phyloP scores from a whole-genome alignment of 768 basidiomycete genomes.

The Lactarius vividus region DNA sequence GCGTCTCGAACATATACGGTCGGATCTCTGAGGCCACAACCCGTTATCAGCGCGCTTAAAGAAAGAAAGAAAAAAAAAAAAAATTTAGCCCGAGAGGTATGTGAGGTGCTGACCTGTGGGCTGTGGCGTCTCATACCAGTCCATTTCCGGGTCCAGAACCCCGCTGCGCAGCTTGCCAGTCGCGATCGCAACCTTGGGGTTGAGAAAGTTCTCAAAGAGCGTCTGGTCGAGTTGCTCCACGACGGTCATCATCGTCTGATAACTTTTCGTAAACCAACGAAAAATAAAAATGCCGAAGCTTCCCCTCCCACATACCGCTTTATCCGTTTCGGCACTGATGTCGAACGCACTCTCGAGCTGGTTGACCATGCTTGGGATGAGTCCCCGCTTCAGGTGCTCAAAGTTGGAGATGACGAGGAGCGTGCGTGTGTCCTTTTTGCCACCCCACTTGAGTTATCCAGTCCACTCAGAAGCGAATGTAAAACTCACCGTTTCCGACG shows the following conservation, averaged over 20 bases:
- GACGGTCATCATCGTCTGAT: slow-evolving; percentile 73
- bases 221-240: slow-evolving; percentile 83
- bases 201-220: slow-evolving; percentile 85
- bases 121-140: slow-evolving; percentile 93
- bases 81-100: not conserved
- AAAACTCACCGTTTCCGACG: slow-evolving; percentile 56
- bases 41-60: not conserved
- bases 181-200: slow-evolving; percentile 71
- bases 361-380: slow-evolving; percentile 76
- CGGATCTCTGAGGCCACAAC: slow-evolving; percentile 67
- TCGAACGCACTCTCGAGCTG: slow-evolving; percentile 79
- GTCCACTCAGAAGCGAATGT: slow-evolving; percentile 2
- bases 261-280: not conserved
- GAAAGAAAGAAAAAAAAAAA: not conserved
- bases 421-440: slow-evolving; percentile 77
- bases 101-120: slow-evolving; percentile 64
- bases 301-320: slow-evolving; percentile 45
- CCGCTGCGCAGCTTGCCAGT: slow-evolving; percentile 70
- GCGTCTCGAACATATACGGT: slow-evolving; percentile 86
- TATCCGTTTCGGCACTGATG: slow-evolving; percentile 67
- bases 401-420: slow-evolving; percentile 91
- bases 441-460: not conserved
- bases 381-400: slow-evolving; percentile 60
- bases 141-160: slow-evolving; percentile 75
- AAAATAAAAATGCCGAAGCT: not conserved